Conservation (phyloP, 352 stramenopile species). For the Globisporangium lucens region DNA sequence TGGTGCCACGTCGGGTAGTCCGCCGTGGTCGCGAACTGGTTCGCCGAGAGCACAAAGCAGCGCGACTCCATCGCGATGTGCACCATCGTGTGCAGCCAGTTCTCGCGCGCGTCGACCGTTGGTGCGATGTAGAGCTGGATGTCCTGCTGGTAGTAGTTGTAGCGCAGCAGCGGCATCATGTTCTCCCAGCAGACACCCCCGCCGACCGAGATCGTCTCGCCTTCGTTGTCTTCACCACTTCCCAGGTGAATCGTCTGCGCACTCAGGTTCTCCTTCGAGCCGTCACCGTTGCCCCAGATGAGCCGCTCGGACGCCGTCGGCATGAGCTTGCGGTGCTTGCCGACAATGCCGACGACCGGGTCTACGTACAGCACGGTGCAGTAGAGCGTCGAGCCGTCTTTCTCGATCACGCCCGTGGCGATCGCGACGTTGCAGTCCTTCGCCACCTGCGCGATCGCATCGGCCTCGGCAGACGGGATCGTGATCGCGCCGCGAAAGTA, state of each 20-base stretch:
- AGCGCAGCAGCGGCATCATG: slow-evolving; percentile 30
- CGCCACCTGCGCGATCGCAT: slow-evolving; percentile 21
- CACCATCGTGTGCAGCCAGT: slow-evolving; percentile 24
- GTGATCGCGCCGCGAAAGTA: slow-evolving; percentile 19
- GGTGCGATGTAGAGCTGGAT: slow-evolving; percentile 25
- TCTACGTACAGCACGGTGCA: slow-evolving; percentile 26
- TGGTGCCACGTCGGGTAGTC: slow-evolving; percentile 24
- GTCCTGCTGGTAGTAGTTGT: slow-evolving; percentile 25
- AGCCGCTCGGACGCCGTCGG: slow-evolving; percentile 26
- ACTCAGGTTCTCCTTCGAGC: slow-evolving; percentile 22
- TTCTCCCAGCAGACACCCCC: slow-evolving; percentile 28
- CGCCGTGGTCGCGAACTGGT: slow-evolving; percentile 23
- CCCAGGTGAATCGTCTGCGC: slow-evolving; percentile 17
- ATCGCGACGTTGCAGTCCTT: slow-evolving; percentile 12
- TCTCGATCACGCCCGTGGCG: slow-evolving; percentile 23
- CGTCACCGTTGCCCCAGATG: slow-evolving; percentile 25
- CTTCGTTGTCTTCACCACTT: neutral
- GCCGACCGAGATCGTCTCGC: slow-evolving; percentile 13
- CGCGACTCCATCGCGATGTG: slow-evolving; percentile 29
- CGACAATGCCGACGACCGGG: slow-evolving; percentile 20
- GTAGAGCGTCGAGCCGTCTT: slow-evolving; percentile 22
- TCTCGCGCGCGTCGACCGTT: slow-evolving; percentile 25
- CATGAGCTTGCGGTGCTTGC: slow-evolving; percentile 29
- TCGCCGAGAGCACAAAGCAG: slow-evolving; percentile 31
- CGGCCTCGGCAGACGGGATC: slow-evolving; percentile 20